Percentiles rank a stretch among this genome's conserved stretches.
These are phyloP conservation scores for Syzygium oleosum DNA, from an alignment of 345 rosid genomes.

Conservation along the genomic window DNA sequence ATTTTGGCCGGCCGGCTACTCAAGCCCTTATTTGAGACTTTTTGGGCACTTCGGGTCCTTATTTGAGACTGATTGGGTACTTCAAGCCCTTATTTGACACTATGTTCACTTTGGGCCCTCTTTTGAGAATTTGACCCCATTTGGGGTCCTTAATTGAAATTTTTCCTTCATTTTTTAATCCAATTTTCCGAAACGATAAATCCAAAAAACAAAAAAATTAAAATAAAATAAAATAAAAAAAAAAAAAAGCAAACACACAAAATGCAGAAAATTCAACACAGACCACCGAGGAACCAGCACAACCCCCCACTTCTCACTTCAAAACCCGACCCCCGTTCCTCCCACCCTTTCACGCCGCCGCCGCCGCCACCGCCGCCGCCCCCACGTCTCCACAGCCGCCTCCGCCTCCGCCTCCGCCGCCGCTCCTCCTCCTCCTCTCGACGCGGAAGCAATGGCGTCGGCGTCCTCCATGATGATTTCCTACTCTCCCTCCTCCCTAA, in stretches of 20 bases:
- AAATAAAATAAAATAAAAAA: not conserved
- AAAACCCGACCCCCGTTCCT: not conserved
- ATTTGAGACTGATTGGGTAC: no score
- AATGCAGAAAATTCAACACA: not conserved
- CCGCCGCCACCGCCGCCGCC: not conserved
- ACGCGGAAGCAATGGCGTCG: not conserved
- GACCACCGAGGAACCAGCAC: not conserved
- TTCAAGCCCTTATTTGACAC: no score
- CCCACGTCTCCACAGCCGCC: not conserved
- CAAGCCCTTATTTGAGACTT: no score
- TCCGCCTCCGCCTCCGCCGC: not conserved
- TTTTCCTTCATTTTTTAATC: not conserved
- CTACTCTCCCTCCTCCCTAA: not conserved
- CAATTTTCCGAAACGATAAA: not conserved
- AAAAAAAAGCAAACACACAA: not conserved
- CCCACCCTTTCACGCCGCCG: not conserved
- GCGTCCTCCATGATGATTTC: slow-evolving; percentile 2
- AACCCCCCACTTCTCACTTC: not conserved
- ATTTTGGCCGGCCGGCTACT: no score
- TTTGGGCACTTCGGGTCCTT: no score
- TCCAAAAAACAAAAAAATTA: not conserved
- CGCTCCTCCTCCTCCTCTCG: not conserved
- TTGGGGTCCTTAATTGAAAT: no score
- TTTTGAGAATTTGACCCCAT: no score
- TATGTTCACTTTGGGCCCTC: no score